Conservation (phyloP, 1,284 basidiomycete genomes). For the Papiliotrema terrestris region DNA sequence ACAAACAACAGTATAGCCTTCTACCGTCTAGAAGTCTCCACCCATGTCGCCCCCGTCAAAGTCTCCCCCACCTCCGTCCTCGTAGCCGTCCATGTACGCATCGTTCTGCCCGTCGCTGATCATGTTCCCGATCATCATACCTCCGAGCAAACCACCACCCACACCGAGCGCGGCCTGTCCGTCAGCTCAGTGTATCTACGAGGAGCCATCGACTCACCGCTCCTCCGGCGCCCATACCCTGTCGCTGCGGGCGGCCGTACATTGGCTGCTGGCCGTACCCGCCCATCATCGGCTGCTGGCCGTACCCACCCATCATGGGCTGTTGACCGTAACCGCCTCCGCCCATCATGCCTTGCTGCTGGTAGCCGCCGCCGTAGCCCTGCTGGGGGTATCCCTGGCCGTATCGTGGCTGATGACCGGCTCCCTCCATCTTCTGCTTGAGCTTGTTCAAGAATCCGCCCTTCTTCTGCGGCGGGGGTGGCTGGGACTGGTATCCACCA, state of each 20-base stretch:
- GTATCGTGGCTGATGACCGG: slow-evolving; percentile 19
- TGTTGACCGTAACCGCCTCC: slow-evolving; percentile 20
- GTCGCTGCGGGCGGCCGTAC: slow-evolving; percentile 15
- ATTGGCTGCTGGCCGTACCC: slow-evolving; percentile 11
- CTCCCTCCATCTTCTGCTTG: slow-evolving; percentile 19
- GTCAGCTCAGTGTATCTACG: neutral
- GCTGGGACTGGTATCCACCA: slow-evolving; percentile 3
- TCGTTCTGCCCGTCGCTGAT: slow-evolving; percentile 26
- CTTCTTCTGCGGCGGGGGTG: slow-evolving; percentile 19
- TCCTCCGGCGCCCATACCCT: slow-evolving; percentile 39
- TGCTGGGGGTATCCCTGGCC: slow-evolving; percentile 15
- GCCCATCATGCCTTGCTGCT: slow-evolving; percentile 20
- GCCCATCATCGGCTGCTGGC: slow-evolving; percentile 14
- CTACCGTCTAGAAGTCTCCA: too few relatives aligned
- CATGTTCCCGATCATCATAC: slow-evolving; percentile 47
- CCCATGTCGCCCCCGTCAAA: slow-evolving; percentile 19
- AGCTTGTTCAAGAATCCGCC: slow-evolving; percentile 42
- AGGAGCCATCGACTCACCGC: too few relatives aligned
- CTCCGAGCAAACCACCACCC: slow-evolving; percentile 40
- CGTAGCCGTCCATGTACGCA: slow-evolving; percentile 38
- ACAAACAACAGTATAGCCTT: too few relatives aligned
- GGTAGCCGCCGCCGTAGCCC: slow-evolving; percentile 18
- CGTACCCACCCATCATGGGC: slow-evolving; percentile 10
- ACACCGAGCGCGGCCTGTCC: slow-evolving; percentile 34
- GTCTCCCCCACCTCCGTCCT: slow-evolving; percentile 24